Conservation (phyloP, 345 rosid genomes). For the Fremontodendron californicum region DNA sequence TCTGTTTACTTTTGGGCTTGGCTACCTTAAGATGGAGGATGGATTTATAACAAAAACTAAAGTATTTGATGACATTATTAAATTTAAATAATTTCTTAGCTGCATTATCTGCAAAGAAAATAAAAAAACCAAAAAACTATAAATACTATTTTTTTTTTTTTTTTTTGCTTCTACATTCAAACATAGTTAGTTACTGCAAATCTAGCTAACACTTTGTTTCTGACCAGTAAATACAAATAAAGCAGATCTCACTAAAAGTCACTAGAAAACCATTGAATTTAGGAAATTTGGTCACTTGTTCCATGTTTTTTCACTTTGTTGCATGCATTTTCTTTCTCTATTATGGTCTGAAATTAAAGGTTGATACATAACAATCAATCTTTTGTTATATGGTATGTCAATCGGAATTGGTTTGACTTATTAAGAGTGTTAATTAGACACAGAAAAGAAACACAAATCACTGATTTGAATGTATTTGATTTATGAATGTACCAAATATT, state of each 20-base stretch:
- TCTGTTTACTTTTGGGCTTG: background rate
- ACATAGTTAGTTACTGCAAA: background rate
- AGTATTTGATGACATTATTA: background rate
- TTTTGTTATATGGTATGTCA: too few relatives aligned
- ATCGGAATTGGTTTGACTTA: too few relatives aligned
- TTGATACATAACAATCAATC: too few relatives aligned
- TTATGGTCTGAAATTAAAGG: too few relatives aligned
- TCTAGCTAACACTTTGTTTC: background rate
- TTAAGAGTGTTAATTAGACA: too few relatives aligned
- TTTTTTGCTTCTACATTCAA: background rate
- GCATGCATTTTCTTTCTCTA: too few relatives aligned
- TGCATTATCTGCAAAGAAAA: background rate
- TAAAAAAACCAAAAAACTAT: background rate
- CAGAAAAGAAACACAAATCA: too few relatives aligned
- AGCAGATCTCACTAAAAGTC: too few relatives aligned
- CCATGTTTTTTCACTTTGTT: too few relatives aligned
- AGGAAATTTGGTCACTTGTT: conserved; percentile 21
- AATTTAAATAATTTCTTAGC: background rate
- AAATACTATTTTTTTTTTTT: background rate
- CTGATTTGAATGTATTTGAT: too few relatives aligned
- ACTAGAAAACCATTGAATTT: too few relatives aligned
- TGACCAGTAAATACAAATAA: background rate
- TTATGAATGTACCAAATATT: too few relatives aligned
- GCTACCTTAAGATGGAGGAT: background rate
- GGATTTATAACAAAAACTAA: background rate